Percentiles rank a stretch among this genome's conserved stretches.
phyloP scores from a whole-genome alignment of 1,284 basidiomycete species.

The Porodaedalea pini region DNA sequence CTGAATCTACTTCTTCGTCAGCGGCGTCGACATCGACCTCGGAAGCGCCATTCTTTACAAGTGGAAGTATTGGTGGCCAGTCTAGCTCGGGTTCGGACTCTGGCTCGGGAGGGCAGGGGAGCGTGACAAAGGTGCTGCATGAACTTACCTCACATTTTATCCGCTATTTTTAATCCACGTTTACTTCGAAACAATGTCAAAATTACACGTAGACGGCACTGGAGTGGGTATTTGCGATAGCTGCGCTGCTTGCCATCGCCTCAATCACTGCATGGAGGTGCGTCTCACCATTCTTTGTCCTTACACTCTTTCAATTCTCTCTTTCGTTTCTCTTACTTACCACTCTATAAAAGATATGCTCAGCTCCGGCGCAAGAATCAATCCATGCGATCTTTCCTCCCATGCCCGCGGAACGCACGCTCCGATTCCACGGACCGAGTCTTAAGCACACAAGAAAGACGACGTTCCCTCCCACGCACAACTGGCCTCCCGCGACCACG shows the following conservation, averaged over 20 bases:
- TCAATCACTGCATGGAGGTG: conserved; percentile 15
- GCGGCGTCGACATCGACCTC: neutral
- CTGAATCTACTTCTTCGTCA: neutral
- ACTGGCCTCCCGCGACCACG: conserved; percentile 43
- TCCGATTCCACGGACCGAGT: neutral
- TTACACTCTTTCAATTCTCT: neutral
- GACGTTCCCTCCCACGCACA: conserved; percentile 23
- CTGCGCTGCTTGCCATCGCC: conserved; percentile 9
- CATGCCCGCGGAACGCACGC: neutral
- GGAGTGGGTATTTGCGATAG: conserved; percentile 18
- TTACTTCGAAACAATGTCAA: neutral
- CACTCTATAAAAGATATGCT: conserved; percentile 7
- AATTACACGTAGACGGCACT: conserved; percentile 13
- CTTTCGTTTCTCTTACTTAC: neutral
- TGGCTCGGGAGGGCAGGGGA: neutral
- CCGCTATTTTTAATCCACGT: neutral
- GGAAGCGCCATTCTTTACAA: conserved; percentile 12
- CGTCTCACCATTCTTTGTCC: neutral
- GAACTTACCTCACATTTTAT: neutral
- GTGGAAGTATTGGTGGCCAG: neutral
- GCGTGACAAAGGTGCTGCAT: conserved; percentile 6
- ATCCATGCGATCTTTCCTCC: conserved; percentile 6
- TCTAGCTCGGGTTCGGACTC: neutral
- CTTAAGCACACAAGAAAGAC: neutral
- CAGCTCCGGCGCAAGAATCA: conserved; percentile 8